phyloP scores from a whole-genome alignment of 352 stramenopile species.

The Blastocystis sp. region DNA sequence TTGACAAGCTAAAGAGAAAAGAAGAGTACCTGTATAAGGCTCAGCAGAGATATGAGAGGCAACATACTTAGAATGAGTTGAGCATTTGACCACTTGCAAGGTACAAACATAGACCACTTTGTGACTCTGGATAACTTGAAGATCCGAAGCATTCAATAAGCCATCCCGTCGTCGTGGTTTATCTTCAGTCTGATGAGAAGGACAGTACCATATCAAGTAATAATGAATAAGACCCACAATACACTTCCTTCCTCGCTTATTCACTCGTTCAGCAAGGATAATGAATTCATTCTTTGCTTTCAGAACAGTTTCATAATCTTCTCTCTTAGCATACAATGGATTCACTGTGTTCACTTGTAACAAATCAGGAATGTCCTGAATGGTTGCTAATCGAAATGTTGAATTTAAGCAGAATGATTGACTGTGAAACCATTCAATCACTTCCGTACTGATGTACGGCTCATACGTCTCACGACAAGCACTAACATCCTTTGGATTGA shows the following conservation, averaged over 20 bases:
- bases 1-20: background rate
- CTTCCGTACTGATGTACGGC: background rate
- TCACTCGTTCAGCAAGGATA: background rate
- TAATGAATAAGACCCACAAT: conserved; percentile 44
- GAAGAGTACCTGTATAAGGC: background rate
- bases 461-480: background rate
- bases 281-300: conserved; percentile 11
- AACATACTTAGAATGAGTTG: background rate
- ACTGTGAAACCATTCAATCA: conserved; percentile 4
- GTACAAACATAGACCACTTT: conserved; percentile 42
- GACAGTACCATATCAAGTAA: conserved; percentile 41
- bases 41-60: background rate
- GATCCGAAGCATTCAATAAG: background rate
- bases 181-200: background rate
- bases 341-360: conserved; percentile 11
- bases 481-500: background rate
- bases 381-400: background rate
- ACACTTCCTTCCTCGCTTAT: background rate
- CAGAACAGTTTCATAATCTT: background rate
- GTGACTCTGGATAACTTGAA: background rate
- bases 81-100: background rate
- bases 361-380: background rate
- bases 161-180: background rate
- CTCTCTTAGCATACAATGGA: background rate
- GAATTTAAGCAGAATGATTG: background rate